Evolutionary conservation across 2,329 filamentous ascomycete species (phyloP).

Genomic region (Chaetoscypha palmicola): DNA sequence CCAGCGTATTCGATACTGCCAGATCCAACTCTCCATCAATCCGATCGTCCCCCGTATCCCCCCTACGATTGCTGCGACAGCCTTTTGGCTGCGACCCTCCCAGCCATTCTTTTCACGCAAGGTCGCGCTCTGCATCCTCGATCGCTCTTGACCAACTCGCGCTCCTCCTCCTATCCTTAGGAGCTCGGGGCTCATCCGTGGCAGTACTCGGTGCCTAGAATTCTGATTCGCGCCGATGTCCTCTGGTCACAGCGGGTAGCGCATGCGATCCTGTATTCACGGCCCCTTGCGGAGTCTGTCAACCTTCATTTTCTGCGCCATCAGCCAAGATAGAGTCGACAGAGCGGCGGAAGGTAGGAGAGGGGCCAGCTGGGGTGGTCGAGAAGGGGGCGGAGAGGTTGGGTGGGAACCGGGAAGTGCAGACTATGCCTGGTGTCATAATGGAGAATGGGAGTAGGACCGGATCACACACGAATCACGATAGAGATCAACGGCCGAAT

Average conservation of each 20-base stretch:
- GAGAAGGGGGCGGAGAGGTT: conserved; percentile 23
- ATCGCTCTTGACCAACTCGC: conserved; percentile 16
- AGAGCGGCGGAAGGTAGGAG: conserved; percentile 21
- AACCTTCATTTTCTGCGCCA: conserved; percentile 11
- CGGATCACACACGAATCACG: conserved; percentile 48
- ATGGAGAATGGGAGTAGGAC: conserved; percentile 50
- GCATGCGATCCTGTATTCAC: conserved; percentile 25
- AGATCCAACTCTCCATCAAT: too few species aligned
- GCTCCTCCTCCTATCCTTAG: conserved; percentile 5
- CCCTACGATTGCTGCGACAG: too few species aligned
- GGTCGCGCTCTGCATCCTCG: conserved; percentile 26
- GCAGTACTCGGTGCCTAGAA: conserved; percentile 1
- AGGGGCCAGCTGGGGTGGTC: conserved; percentile 24
- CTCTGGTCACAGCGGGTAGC: conserved; percentile 22
- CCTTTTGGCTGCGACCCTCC: conserved; percentile 5
- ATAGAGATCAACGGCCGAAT: conserved; percentile 42
- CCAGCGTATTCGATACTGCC: too few species aligned
- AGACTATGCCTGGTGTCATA: conserved; percentile 46
- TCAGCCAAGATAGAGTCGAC: conserved; percentile 32
- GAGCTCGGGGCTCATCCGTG: background rate
- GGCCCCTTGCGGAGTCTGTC: conserved; percentile 11
- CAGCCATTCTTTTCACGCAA: conserved; percentile 24
- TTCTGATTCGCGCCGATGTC: conserved; percentile 26
- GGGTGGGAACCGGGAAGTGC: conserved; percentile 18
- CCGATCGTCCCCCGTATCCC: too few species aligned